Evolutionary conservation across 75 land plant species (phyloP).

Genomic region (Ceratopteris richardii): DNA sequence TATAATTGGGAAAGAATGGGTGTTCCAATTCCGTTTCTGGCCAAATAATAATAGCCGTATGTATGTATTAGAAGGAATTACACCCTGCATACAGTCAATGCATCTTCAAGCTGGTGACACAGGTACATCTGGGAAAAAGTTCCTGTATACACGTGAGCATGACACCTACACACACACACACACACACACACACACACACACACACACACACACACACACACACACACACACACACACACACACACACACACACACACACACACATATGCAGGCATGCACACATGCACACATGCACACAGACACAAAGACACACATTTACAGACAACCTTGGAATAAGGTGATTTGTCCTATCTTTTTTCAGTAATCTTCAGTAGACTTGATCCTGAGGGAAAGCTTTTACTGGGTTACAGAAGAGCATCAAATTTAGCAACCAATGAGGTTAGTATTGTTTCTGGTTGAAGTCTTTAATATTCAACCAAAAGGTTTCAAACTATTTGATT

Average conservation of each 20-base stretch:
- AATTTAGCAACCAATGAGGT: slow-evolving; percentile 35
- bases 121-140: slow-evolving; percentile 6
- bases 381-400: slow-evolving; percentile 71
- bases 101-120: slow-evolving; percentile 32
- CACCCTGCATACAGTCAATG: slow-evolving; percentile 35
- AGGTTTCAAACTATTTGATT: slow-evolving; percentile 5
- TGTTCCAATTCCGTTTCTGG: slow-evolving; percentile 29
- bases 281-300: no score
- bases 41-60: slow-evolving; percentile 30
- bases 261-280: no score
- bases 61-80: slow-evolving; percentile 31
- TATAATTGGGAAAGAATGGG: slow-evolving; percentile 25
- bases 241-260: no score
- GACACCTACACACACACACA: no score
- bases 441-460: not conserved
- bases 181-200: no score
- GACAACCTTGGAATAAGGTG: no score
- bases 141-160: not conserved
- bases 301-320: no score
- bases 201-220: no score
- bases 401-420: slow-evolving; percentile 64
- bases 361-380: slow-evolving; percentile 77
- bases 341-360: slow-evolving; percentile 9
- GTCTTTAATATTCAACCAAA: not conserved
- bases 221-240: no score